Evolutionary conservation across 176 grass and related monocot genomes (phyloP).

Genomic region (Paspalum notatum): DNA sequence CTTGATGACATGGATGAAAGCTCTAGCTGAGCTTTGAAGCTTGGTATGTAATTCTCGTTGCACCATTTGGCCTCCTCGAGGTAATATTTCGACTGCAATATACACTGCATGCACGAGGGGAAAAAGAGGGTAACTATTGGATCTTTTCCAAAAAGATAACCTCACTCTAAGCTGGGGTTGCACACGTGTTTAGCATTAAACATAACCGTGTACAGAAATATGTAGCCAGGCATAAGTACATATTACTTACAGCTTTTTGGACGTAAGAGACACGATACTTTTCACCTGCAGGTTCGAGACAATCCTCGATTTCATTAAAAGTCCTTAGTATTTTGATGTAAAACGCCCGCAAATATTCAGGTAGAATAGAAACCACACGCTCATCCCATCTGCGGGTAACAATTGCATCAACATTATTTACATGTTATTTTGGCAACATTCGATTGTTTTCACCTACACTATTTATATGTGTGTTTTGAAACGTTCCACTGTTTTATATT

Average conservation of each 20-base stretch:
- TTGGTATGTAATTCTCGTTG: not conserved
- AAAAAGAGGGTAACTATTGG: no score
- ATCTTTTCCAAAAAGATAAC: no score
- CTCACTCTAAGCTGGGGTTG: no score
- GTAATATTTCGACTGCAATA: not conserved
- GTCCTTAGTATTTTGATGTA: not conserved
- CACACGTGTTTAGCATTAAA: no score
- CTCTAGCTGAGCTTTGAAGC: conserved; percentile 19
- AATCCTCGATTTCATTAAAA: conserved; percentile 3
- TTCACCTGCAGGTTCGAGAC: not conserved
- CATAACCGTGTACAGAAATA: no score
- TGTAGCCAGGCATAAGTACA: no score
- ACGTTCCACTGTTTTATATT: no score
- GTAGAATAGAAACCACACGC: not conserved
- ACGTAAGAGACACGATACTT: conserved; percentile 21
- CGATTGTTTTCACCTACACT: no score
- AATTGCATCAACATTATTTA: no score
- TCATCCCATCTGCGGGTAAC: conserved; percentile 20
- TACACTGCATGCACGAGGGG: conserved; percentile 12
- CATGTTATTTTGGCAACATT: no score
- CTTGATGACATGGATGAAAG: not conserved
- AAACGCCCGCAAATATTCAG: not conserved
- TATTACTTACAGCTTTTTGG: not conserved
- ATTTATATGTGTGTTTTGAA: no score
- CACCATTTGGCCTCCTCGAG: conserved; percentile 27